A percentile compares a stretch with the other conserved stretches of the same genome.
Evolutionary conservation across 2,329 filamentous ascomycete species (phyloP).

Genomic region (Sporothrix sp.): DNA sequence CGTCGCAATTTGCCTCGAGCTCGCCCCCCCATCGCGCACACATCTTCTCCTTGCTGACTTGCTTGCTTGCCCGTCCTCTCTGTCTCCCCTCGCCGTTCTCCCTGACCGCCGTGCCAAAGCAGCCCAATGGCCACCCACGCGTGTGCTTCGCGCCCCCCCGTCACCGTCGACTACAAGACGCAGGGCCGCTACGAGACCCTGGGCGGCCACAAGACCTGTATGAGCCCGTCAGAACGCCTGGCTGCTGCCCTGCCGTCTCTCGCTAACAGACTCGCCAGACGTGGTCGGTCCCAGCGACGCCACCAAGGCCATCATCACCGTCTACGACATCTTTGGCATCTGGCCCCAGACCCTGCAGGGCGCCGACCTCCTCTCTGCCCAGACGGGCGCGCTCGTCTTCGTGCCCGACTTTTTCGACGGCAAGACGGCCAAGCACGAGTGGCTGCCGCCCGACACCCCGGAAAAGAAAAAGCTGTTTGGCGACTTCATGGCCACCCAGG

Average conservation of each 20-base stretch:
- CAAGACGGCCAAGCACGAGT: constrained; percentile 22
- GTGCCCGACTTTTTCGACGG: constrained; percentile 34
- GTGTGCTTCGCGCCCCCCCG: constrained; percentile 28
- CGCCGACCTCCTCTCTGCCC: constrained; percentile 34
- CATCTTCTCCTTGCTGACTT: no score
- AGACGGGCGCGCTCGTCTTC: constrained; percentile 30
- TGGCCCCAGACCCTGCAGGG: constrained; percentile 38
- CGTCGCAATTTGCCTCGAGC: no score
- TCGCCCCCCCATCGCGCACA: no score
- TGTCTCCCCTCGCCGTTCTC: no score
- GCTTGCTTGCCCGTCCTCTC: no score
- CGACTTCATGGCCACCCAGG: constrained; percentile 19
- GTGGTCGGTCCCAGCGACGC: constrained; percentile 27
- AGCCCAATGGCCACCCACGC: constrained; percentile 21
- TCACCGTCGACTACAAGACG: constrained; percentile 30
- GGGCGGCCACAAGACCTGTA: constrained; percentile 34
- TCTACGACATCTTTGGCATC: constrained; percentile 41
- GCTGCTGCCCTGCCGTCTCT: no score
- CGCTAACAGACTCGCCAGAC: constrained; percentile 21
- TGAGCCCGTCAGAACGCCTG: constrained; percentile 10
- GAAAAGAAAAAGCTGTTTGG: constrained; percentile 29
- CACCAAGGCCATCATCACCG: constrained; percentile 31
- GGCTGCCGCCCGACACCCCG: constrained; percentile 32
- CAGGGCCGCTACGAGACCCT: constrained; percentile 33
- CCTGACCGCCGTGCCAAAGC: no score